Evolutionary conservation across 768 basidiomycete genomes (phyloP), one percentile per base, ranked within the genome.

Genomic region (Thelephora ganbajun): DNA sequence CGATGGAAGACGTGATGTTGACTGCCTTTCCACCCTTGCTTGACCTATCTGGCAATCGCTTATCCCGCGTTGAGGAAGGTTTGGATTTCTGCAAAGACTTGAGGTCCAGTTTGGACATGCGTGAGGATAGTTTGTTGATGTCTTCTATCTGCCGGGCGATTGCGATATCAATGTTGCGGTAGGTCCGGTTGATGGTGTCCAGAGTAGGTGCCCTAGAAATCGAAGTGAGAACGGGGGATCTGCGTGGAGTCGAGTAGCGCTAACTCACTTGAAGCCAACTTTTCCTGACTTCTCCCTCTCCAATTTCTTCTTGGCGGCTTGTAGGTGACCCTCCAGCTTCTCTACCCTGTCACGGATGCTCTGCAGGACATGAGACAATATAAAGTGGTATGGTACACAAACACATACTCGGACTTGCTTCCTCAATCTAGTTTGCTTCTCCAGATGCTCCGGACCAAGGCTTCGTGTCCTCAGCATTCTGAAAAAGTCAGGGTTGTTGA

Each of bases 131-230:
- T 1, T 61, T 57, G 2, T 69, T 63, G 22, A 88, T 61, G 7
- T 80, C 74, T 23, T 66, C 65, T 1, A 68, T 65, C 60, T 83
- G 79, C 53, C 82, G 77, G 35, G 69, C 69, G 51, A 88, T 71
- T 0, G 79, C 77, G 16, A 77, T 59, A 47, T 89, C 83, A 55
- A 96, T 88, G 60, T 93, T 92, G 36, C 83, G 77, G 56, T 86
- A 83, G 0, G 88, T 84, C 30, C 87, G 76, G 54, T 83, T 80
- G 59, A 94, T 76, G 1, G 84, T 82, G 56, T 93, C 92, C 45
- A 96, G 64, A 6, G 87, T 79, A 1, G 91, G 90, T 5, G 88
- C 73, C 53, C 90, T 93, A 57, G 19, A 26, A 53, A 46, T 23
- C 43, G 44, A n/a, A 5, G 42, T 19, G 49, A 26, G 12, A 34